phyloP scores from a whole-genome alignment of 768 basidiomycete genomes.

The Xanthoconium purpureum region DNA sequence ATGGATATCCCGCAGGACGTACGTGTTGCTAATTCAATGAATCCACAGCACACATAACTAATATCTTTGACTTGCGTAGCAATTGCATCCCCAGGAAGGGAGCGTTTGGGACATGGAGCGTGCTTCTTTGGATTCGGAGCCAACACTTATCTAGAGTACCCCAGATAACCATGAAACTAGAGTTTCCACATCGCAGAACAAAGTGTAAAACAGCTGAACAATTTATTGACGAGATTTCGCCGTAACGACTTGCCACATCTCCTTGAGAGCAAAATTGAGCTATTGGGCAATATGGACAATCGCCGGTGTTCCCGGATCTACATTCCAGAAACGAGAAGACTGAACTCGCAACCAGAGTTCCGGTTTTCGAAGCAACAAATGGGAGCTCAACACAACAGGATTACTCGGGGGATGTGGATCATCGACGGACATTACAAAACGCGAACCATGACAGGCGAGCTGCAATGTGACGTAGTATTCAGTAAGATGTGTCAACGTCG shows the following conservation, averaged over 20 bases:
- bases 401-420: slow-evolving; percentile 20
- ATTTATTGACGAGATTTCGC: not conserved
- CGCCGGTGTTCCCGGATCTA: not conserved
- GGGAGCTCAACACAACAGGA: not conserved
- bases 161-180: not conserved
- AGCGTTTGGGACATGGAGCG: slow-evolving; percentile 51
- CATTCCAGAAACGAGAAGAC: slow-evolving; percentile 2
- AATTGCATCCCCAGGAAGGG: slow-evolving; percentile 49
- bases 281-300: not conserved
- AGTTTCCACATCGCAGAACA: not conserved
- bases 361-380: not conserved
- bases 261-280: slow-evolving; percentile 16
- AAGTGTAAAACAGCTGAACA: not conserved
- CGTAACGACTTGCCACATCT: slow-evolving; percentile 14
- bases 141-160: slow-evolving; percentile 1
- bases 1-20: slow-evolving; percentile 51
- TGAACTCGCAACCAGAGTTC: not conserved
- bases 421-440: slow-evolving; percentile 28
- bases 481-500: slow-evolving; percentile 8
- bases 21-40: slow-evolving; percentile 5
- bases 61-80: slow-evolving; percentile 34
- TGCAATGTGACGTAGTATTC: slow-evolving; percentile 18
- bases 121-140: not conserved
- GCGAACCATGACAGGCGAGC: slow-evolving; percentile 9
- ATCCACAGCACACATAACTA: not conserved